These are phyloP conservation scores for Thelonectria rubi DNA, from an alignment of 2,329 filamentous ascomycete species.

Conservation along the genomic window DNA sequence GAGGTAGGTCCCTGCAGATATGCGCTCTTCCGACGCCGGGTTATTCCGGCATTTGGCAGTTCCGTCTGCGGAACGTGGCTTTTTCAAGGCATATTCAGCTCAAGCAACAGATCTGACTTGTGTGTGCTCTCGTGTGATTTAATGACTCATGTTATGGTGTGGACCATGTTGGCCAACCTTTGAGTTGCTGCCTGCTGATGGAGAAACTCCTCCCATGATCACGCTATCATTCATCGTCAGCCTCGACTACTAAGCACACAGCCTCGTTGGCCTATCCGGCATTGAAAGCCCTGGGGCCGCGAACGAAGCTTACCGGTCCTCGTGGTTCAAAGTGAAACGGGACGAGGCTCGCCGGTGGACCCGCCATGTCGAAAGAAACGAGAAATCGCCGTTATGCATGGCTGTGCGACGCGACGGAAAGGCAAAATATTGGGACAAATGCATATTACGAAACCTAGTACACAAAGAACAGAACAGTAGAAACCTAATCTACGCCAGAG, in stretches of 20 bases:
- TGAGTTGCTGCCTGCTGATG: background rate
- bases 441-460: slow-evolving; percentile 24
- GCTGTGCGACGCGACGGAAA: no score
- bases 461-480: slow-evolving; percentile 18
- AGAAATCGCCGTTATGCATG: background rate
- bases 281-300: no score
- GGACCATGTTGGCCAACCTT: background rate
- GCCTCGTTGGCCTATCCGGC: background rate
- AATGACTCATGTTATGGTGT: background rate
- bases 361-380: background rate
- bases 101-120: background rate
- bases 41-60: no score
- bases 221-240: background rate
- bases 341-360: background rate
- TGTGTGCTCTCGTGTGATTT: background rate
- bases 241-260: background rate
- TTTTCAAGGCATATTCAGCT: no score
- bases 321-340: no score
- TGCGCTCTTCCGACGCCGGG: no score
- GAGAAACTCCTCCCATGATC: background rate
- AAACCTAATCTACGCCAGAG: slow-evolving; percentile 40
- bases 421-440: slow-evolving; percentile 14
- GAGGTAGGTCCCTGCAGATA: no score
- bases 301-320: no score
- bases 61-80: no score